Evolutionary conservation across 768 basidiomycete species (phyloP).

Genomic region (Podaxis sp.): DNA sequence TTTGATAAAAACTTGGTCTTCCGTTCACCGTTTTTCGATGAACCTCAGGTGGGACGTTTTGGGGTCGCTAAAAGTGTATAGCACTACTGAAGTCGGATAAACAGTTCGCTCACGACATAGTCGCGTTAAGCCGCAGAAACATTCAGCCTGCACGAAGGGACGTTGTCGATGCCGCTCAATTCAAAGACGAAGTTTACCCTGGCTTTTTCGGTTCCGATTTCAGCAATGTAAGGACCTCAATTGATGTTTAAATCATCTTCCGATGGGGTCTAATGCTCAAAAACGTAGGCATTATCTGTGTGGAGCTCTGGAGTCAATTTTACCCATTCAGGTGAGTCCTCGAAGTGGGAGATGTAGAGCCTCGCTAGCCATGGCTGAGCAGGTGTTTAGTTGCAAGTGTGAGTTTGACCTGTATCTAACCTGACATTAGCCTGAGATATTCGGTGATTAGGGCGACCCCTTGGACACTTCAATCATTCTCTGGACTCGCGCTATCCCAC

Average conservation of each 20-base stretch:
- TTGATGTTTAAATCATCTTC: background rate
- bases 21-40: slow-evolving; percentile 35
- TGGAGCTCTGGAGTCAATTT: slow-evolving; percentile 49
- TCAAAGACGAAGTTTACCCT: slow-evolving; percentile 46
- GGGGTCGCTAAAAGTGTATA: background rate
- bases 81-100: background rate
- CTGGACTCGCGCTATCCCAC: slow-evolving; percentile 54
- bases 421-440: background rate
- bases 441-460: slow-evolving; percentile 46
- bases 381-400: slow-evolving; percentile 43
- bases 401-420: slow-evolving; percentile 16
- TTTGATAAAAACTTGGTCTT: slow-evolving; percentile 42
- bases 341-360: background rate
- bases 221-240: slow-evolving; percentile 35
- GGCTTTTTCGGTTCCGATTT: slow-evolving; percentile 49
- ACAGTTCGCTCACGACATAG: slow-evolving; percentile 40
- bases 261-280: background rate
- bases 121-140: slow-evolving; percentile 33
- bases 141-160: slow-evolving; percentile 31
- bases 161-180: slow-evolving; percentile 30
- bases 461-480: slow-evolving; percentile 51
- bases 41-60: slow-evolving; percentile 28
- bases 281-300: slow-evolving; percentile 30
- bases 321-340: slow-evolving; percentile 39
- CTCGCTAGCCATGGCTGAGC: background rate